A percentile compares a stretch with the other conserved stretches of the same genome.
phyloP scores from a whole-genome alignment of 306 rosid genomes.

The Acmispon strigosus region DNA sequence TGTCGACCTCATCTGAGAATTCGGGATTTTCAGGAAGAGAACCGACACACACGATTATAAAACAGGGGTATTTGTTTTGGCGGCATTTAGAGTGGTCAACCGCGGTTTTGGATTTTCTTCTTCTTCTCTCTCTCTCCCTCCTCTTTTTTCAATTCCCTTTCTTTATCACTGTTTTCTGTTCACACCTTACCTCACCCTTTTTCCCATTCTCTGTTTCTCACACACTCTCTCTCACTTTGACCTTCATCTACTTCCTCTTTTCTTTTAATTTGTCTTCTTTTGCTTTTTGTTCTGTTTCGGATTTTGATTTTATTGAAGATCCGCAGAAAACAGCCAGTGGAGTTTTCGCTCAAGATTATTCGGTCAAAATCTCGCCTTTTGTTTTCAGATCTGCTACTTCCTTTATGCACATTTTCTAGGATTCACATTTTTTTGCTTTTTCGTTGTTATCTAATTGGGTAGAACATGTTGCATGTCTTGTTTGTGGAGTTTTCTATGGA shows the following conservation, averaged over 20 bases:
- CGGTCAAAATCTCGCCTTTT: slow-evolving; percentile 33
- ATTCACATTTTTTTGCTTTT: background rate
- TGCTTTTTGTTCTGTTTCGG: background rate
- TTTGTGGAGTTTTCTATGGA: background rate
- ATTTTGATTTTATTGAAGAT: background rate
- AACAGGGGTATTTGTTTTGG: no score
- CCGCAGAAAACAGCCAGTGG: background rate
- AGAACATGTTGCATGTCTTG: slow-evolving; percentile 11
- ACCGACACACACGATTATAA: background rate
- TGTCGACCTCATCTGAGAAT: no score
- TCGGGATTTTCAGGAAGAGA: no score
- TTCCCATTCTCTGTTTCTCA: background rate
- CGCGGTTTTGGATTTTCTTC: slow-evolving; percentile 32
- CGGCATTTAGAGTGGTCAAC: slow-evolving; percentile 46
- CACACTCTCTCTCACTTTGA: no score
- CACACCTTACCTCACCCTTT: no score
- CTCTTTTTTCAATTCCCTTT: background rate
- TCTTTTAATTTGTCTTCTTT: background rate
- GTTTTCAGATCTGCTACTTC: slow-evolving; percentile 33
- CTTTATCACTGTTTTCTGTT: no score
- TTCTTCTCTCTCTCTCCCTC: background rate
- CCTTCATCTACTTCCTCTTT: no score
- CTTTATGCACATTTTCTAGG: background rate
- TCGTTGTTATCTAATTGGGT: background rate
- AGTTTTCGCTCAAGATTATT: background rate